phyloP scores from a whole-genome alignment of 208 protist genomes.

The Blastocrithidia nonstop region DNA sequence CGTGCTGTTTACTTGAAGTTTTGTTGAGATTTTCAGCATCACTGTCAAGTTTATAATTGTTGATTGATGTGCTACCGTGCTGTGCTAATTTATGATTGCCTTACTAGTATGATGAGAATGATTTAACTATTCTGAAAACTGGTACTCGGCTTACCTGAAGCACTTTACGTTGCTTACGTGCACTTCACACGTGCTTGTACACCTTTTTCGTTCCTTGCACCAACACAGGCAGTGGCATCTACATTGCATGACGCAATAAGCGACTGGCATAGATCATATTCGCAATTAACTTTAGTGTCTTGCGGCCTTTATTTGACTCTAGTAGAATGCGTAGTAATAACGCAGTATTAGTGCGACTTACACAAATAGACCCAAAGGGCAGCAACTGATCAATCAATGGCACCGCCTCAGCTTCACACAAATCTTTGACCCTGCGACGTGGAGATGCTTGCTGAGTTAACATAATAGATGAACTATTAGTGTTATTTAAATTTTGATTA shows the following conservation, averaged over 20 bases:
- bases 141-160: conserved; percentile 26
- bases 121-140: conserved; percentile 13
- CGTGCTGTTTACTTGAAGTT: no score
- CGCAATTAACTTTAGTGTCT: conserved; percentile 23
- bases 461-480: not conserved
- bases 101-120: not conserved
- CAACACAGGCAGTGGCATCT: conserved; percentile 17
- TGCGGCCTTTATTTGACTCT: conserved; percentile 21
- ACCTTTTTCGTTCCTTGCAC: conserved; percentile 16
- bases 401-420: not conserved
- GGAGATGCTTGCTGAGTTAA: not conserved
- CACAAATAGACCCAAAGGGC: conserved; percentile 18
- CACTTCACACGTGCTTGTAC: conserved; percentile 24
- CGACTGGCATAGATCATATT: conserved; percentile 22
- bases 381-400: conserved; percentile 29
- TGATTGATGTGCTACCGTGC: not conserved
- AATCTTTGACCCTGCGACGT: not conserved
- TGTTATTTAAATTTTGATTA: not conserved
- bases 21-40: no score
- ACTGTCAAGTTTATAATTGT: not conserved
- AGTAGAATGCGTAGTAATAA: conserved; percentile 22
- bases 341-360: conserved; percentile 16
- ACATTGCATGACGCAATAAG: conserved; percentile 32
- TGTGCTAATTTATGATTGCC: no score
- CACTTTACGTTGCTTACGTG: conserved; percentile 10